Percentiles rank a stretch among this genome's conserved stretches.
Evolutionary conservation across 2,329 filamentous ascomycete genomes (phyloP).

Genomic region (Neofusicoccum sp.): DNA sequence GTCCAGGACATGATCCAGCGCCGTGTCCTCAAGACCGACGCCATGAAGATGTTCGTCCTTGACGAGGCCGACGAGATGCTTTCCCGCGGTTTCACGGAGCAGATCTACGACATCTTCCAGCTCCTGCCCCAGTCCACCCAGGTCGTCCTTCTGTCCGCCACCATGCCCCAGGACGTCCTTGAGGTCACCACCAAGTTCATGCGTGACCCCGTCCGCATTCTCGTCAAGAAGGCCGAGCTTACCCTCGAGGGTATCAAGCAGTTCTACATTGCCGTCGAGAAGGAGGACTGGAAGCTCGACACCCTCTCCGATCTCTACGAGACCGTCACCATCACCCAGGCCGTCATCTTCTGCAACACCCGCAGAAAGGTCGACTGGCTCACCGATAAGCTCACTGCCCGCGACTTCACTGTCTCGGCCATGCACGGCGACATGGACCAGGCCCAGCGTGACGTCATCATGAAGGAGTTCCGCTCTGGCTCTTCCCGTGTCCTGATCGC

Average conservation of each 20-base stretch:
- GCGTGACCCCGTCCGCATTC: conserved; percentile 97
- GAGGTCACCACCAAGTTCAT: conserved; percentile 99
- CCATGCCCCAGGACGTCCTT: conserved; percentile 98
- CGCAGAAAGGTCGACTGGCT: conserved; percentile 99
- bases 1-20: conserved; percentile 99
- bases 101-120: conserved; percentile 99
- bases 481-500: conserved; percentile 98
- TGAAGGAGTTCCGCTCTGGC: conserved; percentile 99
- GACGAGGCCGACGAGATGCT: conserved; percentile 99
- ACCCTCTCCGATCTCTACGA: conserved; percentile 99
- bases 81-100: conserved; percentile 98
- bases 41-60: conserved; percentile 99
- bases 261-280: conserved; percentile 99
- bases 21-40: conserved; percentile 92
- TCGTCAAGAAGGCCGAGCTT: conserved; percentile 99
- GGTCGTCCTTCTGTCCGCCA: conserved; percentile 96
- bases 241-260: conserved; percentile 99
- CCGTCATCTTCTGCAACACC: conserved; percentile 99
- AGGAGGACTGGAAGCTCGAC: conserved; percentile 99
- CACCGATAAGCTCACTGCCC: conserved; percentile 96
- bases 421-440: conserved; percentile 99
- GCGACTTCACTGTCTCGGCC: conserved; percentile 98
- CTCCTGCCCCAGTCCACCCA: conserved; percentile 97
- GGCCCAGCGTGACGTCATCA: conserved; percentile 95
- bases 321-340: conserved; percentile 98